Conservation (phyloP, 495 filamentous ascomycete genomes). For the Penicillium antarcticum region DNA sequence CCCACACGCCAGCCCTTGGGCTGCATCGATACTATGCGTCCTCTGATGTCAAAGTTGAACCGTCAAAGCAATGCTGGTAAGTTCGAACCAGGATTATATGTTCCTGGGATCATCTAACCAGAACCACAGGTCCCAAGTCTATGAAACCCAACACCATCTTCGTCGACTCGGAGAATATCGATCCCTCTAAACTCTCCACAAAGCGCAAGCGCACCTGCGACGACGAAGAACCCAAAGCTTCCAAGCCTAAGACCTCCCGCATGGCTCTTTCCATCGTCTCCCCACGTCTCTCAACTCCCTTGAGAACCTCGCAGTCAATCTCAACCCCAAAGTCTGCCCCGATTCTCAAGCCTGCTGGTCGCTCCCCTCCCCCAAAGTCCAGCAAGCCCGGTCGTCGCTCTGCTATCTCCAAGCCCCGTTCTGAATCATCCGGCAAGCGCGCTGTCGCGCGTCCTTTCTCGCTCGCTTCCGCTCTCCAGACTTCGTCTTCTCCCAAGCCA, state of each 20-base stretch:
- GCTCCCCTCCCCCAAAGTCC: slow-evolving; percentile 36
- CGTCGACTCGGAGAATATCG: slow-evolving; percentile 72
- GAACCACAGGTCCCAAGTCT: slow-evolving; percentile 19
- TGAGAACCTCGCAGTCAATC: slow-evolving; percentile 29
- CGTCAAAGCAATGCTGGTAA: slow-evolving; percentile 55
- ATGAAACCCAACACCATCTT: slow-evolving; percentile 27
- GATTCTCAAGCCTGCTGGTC: slow-evolving; percentile 37
- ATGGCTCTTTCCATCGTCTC: slow-evolving; percentile 32
- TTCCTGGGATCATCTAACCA: not conserved
- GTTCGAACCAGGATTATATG: not conserved
- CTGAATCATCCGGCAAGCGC: slow-evolving; percentile 48
- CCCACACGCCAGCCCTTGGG: slow-evolving; percentile 44
- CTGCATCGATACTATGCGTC: slow-evolving; percentile 42
- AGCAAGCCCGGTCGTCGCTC: slow-evolving; percentile 35
- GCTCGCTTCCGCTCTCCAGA: slow-evolving; percentile 66
- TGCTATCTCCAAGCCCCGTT: slow-evolving; percentile 41
- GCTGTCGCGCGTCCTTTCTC: slow-evolving; percentile 60
- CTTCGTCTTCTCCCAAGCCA: slow-evolving; percentile 30
- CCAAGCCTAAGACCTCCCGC: slow-evolving; percentile 43
- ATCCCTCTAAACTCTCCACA: slow-evolving; percentile 62
- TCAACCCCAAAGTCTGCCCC: slow-evolving; percentile 35
- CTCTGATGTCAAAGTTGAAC: slow-evolving; percentile 45
- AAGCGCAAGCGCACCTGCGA: slow-evolving; percentile 58
- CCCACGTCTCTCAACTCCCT: slow-evolving; percentile 30
- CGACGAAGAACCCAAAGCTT: slow-evolving; percentile 46